Base-by-base conservation (phyloP, 768 basidiomycete species). In the Boletus reticulatus region DNA sequence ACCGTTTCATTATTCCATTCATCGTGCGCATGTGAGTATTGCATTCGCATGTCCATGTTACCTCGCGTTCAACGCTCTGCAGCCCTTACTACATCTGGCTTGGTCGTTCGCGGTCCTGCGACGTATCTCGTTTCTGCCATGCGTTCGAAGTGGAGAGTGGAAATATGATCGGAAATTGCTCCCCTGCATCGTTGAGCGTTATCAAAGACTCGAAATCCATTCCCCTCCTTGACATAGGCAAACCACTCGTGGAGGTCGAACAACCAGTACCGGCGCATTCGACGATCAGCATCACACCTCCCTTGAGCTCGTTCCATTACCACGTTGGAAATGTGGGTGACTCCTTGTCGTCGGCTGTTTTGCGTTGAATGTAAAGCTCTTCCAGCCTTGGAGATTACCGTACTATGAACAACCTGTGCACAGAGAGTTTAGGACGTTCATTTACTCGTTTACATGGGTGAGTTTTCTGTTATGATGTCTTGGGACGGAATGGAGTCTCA, bases 11-110 rank as follows among this genome's bases (percentile, higher is more conserved):
- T 50, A 61, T 87, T n/a, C 84, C 87, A 0, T 79, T 82, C 69
- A 77, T 88, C 59, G 78, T 88, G 45, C 72, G 83, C 64, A 88
- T 89, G 78, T 83, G 37, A 50, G 80, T 70, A 2, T 29, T 16
- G 7, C 24, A 8, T 41, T 6, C 43, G 10, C 19, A 11, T 4
- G 1, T 45, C 13, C 38, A 8, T 11, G 7, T 45, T 27, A 9
- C 37, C 50, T 38, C 4, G 16, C 56, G 60, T 34, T 47, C 32
- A 49, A 32, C 20, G 6, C 34, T 24, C 31, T 16, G 3, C 54
- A 84, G 81, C 29, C 84, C 84, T 0, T 87, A 87, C 73, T 90
- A 89, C 67, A 83, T 91, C 60, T 89, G 86, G 80, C 76, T 91
- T 31, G 88, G 87, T 36, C 83, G 85, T 48, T 81, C 86, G 10